phyloP scores from a whole-genome alignment of 345 rosid species.

The Bruguiera parviflora region DNA sequence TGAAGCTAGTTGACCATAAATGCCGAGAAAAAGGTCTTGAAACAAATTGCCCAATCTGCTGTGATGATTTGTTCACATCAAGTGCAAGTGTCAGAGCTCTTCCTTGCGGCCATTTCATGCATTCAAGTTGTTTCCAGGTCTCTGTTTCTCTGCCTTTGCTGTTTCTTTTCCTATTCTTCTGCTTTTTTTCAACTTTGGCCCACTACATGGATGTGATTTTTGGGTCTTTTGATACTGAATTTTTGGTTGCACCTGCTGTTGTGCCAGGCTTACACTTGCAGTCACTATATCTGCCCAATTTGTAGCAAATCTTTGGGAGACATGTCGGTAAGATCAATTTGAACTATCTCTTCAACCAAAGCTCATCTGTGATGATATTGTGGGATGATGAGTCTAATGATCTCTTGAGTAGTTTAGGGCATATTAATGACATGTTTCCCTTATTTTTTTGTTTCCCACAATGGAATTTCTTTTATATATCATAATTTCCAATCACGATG shows the following conservation, averaged over 20 bases:
- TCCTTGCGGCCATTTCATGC: constrained; percentile 69
- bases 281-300: constrained; percentile 59
- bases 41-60: constrained; percentile 62
- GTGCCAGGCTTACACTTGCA: constrained; percentile 55
- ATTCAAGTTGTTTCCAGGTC: constrained; percentile 65
- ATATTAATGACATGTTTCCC: background rate
- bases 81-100: constrained; percentile 53
- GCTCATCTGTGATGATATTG: constrained; percentile 2
- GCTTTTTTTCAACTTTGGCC: background rate
- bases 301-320: constrained; percentile 68
- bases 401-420: background rate
- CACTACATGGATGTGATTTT: background rate
- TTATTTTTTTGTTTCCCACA: background rate
- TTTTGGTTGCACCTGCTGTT: constrained; percentile 13
- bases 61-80: constrained; percentile 55
- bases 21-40: constrained; percentile 61
- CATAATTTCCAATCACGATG: background rate
- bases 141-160: constrained; percentile 5
- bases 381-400: background rate
- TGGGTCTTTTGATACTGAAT: constrained; percentile 5
- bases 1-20: constrained; percentile 53
- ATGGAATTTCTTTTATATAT: background rate
- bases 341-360: background rate
- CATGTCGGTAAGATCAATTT: constrained; percentile 47
- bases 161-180: constrained; percentile 6